These are phyloP conservation scores for Ceratocystis smalleyi DNA, from an alignment of 2,329 filamentous ascomycete species.

Conservation along the genomic window DNA sequence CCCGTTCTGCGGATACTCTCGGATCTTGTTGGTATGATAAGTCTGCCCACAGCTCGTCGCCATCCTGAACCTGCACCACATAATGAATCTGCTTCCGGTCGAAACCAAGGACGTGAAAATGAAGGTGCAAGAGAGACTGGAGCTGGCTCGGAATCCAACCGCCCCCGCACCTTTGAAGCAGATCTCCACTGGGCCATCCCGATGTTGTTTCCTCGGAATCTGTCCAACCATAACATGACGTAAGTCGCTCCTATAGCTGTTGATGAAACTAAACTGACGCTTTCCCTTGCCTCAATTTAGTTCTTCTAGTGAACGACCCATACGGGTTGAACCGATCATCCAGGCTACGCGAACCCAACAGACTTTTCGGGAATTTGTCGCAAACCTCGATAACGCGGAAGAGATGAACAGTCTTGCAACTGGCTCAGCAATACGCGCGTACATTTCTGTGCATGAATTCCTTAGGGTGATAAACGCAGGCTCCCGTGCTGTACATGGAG, in stretches of 20 bases:
- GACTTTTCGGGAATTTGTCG: not conserved
- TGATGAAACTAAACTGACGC: not conserved
- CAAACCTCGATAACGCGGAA: not conserved
- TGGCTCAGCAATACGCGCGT: not conserved
- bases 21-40: not conserved
- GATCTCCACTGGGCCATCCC: not conserved
- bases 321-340: not conserved
- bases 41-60: not conserved
- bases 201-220: not conserved
- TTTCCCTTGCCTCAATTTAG: not conserved
- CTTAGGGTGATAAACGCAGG: not conserved
- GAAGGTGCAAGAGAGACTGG: not conserved
- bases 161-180: not conserved
- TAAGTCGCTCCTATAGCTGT: not conserved
- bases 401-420: not conserved
- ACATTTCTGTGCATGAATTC: not conserved
- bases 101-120: not conserved
- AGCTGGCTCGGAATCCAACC: not conserved
- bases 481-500: constrained; percentile 35
- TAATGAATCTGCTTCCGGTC: not conserved
- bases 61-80: not conserved
- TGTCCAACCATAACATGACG: not conserved
- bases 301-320: not conserved
- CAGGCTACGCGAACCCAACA: not conserved
- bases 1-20: not conserved